Conservation (phyloP, 345 rosid genomes). For the Citrus australasica region DNA sequence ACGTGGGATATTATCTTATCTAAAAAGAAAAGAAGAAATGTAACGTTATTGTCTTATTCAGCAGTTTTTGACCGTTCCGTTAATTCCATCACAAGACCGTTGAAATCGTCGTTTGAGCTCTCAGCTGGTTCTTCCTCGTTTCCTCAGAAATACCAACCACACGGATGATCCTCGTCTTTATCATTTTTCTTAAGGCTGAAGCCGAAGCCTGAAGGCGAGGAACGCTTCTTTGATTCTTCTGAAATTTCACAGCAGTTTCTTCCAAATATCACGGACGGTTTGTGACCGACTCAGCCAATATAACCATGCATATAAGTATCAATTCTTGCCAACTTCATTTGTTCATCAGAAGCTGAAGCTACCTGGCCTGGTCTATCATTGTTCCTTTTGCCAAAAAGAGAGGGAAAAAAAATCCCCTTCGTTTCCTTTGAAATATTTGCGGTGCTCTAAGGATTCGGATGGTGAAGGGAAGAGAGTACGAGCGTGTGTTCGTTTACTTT, state of each 20-base stretch:
- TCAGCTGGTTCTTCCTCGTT: slow-evolving; percentile 7
- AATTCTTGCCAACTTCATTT: not conserved
- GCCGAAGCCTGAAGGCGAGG: not conserved
- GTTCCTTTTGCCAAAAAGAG: not conserved
- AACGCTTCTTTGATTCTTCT: not conserved
- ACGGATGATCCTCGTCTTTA: not conserved
- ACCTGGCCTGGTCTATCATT: not conserved
- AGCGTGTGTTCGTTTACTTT: slow-evolving; percentile 30
- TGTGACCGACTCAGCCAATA: not conserved
- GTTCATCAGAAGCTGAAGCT: not conserved
- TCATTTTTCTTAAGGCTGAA: not conserved
- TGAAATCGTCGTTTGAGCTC: not conserved
- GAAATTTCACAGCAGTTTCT: slow-evolving; percentile 17
- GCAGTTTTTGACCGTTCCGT: not conserved
- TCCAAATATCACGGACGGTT: not conserved
- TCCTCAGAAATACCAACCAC: not conserved
- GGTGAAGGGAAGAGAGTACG: slow-evolving; percentile 10
- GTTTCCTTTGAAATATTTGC: no score
- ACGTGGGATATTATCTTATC: no score
- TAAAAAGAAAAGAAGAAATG: no score
- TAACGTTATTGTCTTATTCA: not conserved
- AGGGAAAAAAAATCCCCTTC: not conserved
- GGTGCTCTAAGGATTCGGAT: not conserved
- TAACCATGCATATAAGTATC: not conserved
- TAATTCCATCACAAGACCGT: not conserved